Percentiles rank a stretch among this genome's conserved stretches.
Evolutionary conservation across 2,329 filamentous ascomycete genomes (phyloP).

Genomic region (Ophiostoma novo-ulmi): DNA sequence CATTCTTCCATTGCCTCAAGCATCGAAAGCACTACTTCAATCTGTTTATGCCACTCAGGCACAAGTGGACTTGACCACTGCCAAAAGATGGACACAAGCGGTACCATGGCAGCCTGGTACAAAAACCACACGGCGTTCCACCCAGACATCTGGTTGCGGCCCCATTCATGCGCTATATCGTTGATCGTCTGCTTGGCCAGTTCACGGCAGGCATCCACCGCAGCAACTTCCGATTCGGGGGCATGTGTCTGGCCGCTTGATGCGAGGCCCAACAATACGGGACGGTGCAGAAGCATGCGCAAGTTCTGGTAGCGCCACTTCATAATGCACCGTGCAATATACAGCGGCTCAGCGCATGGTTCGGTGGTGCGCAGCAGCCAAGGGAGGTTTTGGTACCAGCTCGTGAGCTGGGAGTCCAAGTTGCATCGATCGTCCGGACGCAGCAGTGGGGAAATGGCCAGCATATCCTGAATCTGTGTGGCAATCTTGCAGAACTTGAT

Average conservation of each 20-base stretch:
- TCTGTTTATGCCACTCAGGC: conserved; percentile 51
- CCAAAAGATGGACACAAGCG: conserved; percentile 68
- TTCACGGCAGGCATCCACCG: conserved; percentile 49
- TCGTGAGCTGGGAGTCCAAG: conserved; percentile 62
- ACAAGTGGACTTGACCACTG: conserved; percentile 51
- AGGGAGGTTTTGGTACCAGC: conserved; percentile 68
- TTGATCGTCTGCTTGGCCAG: conserved; percentile 66
- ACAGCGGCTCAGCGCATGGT: conserved; percentile 64
- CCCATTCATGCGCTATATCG: conserved; percentile 66
- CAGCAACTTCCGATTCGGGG: background rate
- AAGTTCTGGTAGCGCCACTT: conserved; percentile 78
- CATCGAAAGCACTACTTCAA: conserved; percentile 55
- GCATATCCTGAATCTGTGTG: conserved; percentile 68
- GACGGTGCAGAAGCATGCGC: conserved; percentile 69
- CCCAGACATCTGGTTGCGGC: conserved; percentile 67
- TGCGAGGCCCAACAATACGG: conserved; percentile 63
- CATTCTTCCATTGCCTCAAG: conserved; percentile 61
- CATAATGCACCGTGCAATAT: conserved; percentile 67
- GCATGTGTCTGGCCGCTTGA: conserved; percentile 47
- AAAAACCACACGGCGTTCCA: conserved; percentile 81
- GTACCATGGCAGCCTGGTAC: conserved; percentile 75
- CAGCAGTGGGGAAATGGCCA: conserved; percentile 64
- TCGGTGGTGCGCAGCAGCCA: conserved; percentile 60
- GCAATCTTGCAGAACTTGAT: conserved; percentile 76
- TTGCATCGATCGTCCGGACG: conserved; percentile 60